Evolutionary conservation across 2,329 filamentous ascomycete species (phyloP), one percentile per base, ranked within the genome.

Genomic region (Zopfia rhizophila): DNA sequence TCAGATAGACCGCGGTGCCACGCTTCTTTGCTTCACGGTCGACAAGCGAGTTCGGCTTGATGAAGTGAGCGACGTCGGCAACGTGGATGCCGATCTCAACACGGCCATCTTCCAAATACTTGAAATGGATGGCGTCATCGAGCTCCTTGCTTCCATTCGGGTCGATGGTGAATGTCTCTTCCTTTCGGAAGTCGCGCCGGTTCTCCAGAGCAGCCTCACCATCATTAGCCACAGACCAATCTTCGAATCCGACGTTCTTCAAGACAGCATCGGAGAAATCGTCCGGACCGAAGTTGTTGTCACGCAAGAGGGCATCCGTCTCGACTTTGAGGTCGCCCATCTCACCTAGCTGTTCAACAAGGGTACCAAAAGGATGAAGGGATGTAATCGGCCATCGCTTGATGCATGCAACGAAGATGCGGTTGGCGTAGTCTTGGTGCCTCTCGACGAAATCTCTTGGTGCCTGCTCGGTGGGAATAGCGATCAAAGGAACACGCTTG

Each of bases 351-450:
- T 96, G 91, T 76, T 99, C 94, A 41, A 97, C 92, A 33, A 99
- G 85, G 7, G 94, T 99, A 69, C 94, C 94, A 65, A 99, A 99
- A 22, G 94, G 94, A 76, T 99, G 94, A 44, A 99, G 85, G n/a
- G 94, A 99, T 19, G 94, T 99, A 66, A 99, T 99, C 54, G 94
- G 94, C 94, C 94, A 99, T 68, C 94, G 86, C 83, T 99, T 99
- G 76, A 99, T 99, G 78, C 92, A 97, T 35, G 94, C 94, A 60
- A 99, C 94, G 59, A 99, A 99, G 65, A 99, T 99, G 64, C 91
- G 89, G 75, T 96, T 95, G 45, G 93, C 91, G 64, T 97, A 99
- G 21, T 97, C 91, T 72, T 96, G 91, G 72, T 99, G 94, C 74
- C 94, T 96, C 78, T 99, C 94, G 19, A 99, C 94, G 64, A 99